Evolutionary conservation across 257 asterid species (phyloP), one percentile per base, ranked within the genome.

Genomic region (Sherardia arvensis): DNA sequence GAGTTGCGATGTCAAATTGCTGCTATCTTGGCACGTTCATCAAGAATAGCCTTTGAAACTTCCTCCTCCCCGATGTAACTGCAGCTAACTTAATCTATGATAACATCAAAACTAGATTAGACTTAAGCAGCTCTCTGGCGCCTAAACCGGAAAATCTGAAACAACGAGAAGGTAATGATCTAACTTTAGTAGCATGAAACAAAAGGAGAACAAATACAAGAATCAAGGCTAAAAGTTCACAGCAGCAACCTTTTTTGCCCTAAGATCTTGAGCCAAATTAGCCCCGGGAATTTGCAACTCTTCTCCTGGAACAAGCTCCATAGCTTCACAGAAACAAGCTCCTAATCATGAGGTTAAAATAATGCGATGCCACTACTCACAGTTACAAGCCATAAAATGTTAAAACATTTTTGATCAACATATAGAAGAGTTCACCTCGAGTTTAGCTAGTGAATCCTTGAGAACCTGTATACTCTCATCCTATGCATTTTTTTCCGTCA

Each of bases 1-100:
- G 95, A 91, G 80, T 80, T 68, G 9, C 94, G 97, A 68, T 93
- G 99, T 95, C 94, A 90, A 68, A 80, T 84, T 77, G 90, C 97
- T 2, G 90, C 96, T 73, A 83, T 93, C 77, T 81, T 73, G 40
- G 88, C 23, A 7, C 97, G 99, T 70, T 90, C 97, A 47, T 90
- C 96, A 36, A 85, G 95, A 68, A 73, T 64, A 60, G 81, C 68
- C 76, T 73, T 76, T 56, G 96, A 78, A 62, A 83, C 66, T 62
- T 81, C 96, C 61, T 62, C 20, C 20, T 75, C 85, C 62, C 92
- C 97, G 55, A 65, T 43, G 45, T 8, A 29, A n/a, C n/a, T n/a
- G n/a, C 14, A 53, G 63, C 25, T 43, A 18, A 53, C 14, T n/a
- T 38, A 65, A n/a, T n/a, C n/a, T n/a, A n/a, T n/a, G n/a, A n/a